Evolutionary conservation across 2,329 filamentous ascomycete species (phyloP), one percentile per base, ranked within the genome.

Genomic region (Calonectria pteridis): DNA sequence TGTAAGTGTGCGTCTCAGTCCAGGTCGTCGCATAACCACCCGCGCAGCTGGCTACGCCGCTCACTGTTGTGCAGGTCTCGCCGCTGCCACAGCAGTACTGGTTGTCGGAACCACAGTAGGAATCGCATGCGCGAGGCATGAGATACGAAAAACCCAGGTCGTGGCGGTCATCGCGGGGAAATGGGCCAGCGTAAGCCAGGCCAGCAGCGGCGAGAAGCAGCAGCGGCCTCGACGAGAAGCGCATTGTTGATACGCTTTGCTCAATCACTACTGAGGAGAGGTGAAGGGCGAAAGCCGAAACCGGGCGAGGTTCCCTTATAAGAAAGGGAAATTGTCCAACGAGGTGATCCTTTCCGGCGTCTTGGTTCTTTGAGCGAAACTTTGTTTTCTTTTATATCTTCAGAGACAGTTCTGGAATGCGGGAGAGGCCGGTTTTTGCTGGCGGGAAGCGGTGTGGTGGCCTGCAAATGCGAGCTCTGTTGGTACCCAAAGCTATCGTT

Each of bases 1-100:
- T 93, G 81, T 86, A 91, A 2, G 91, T 91, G 75, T 85, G 84
- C 53, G 91, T 92, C 84, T 89, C 86, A 31, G 91, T 92, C 89
- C 89, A 92, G 6, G 91, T 93, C 11, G 88, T 90, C 40, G 89
- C 91, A 82, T 85, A 88, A 69, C 82, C 84, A 59, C 76, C 78
- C 46, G 85, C 80, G 78, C 90, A 92, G 67, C 86, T 87, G 35
- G 90, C 90, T 50, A 89, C 84, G 77, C 87, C 86, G 76, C 84
- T 82, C 11, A 84, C 71, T 7, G 90, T 92, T 71, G 86, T 88
- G 85, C 91, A 92, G 37, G 83, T 79, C 79, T 90, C 82, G 67
- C 84, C 85, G 68, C 82, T 77, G 28, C 81, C 82, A 79, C 91
- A 93, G 84, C 91, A 92, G 82, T 88, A 88, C 81, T 90, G 86